These are phyloP conservation scores for Mycena galopus DNA, from an alignment of 768 basidiomycete genomes.

Conservation along the genomic window DNA sequence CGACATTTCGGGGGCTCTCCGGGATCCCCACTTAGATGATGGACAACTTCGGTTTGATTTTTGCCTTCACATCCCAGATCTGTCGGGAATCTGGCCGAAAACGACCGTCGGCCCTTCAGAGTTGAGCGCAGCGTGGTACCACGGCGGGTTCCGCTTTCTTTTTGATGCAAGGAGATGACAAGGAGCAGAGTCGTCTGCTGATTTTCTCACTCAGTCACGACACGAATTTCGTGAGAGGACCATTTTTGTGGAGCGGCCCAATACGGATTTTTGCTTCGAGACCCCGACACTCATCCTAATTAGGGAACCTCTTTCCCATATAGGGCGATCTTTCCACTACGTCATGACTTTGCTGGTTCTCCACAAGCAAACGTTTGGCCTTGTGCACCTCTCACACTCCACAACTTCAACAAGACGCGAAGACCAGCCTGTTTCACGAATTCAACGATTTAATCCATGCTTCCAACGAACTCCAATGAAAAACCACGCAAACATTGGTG, in stretches of 20 bases:
- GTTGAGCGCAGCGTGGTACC: not conserved
- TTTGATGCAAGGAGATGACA: no score
- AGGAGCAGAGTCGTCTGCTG: no score
- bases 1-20: no score
- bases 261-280: no score
- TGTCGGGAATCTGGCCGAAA: no score
- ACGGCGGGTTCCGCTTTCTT: not conserved
- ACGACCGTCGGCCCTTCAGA: not conserved
- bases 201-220: no score
- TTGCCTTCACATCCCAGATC: no score
- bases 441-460: conserved; percentile 33
- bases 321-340: not conserved
- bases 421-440: not conserved
- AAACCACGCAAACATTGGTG: conserved; percentile 63
- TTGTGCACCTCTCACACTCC: not conserved
- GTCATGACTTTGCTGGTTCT: not conserved
- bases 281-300: not conserved
- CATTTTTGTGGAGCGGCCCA: no score
- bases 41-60: no score
- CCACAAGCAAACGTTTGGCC: not conserved
- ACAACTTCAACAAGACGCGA: not conserved
- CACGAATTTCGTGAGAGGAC: no score
- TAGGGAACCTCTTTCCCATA: conserved; percentile 12
- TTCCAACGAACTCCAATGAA: conserved; percentile 40
- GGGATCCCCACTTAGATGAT: no score